Base-by-base conservation (phyloP, 2,329 filamentous ascomycete species). In the Xylaria sp. region DNA sequence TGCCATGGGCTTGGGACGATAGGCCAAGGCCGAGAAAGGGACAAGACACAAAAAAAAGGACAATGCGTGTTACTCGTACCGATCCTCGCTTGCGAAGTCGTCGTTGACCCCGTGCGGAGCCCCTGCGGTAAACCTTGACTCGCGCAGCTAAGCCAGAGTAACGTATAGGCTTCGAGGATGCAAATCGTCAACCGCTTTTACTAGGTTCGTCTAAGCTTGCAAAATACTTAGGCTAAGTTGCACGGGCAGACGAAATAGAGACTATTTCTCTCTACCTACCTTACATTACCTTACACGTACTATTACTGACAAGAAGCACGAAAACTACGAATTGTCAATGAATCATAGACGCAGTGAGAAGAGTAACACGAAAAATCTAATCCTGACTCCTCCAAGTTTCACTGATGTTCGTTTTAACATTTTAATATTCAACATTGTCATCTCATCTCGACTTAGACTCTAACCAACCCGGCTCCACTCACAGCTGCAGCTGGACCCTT, bases 1-100 rank as follows among this genome's bases (percentile, higher is more conserved):
- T 69, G 64, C 67, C 67, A 64, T 56, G 64, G 67, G 56, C 55
- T 61, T 69, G 64, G 67, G 67, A 64, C 64, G 42, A 56, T 24
- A 45, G 42, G 21, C 45, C 51, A 36, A 50, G 51, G 24, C 61
- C 64, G 32, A 56, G 54, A 48, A 27, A 12, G 17, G 58, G 58
- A 34, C 51, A 51, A 53, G 34, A 27, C 3, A 30, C 0, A 17
- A 50, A 11, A 11, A 36, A 55, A 55, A 36, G 51, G 51, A 55
- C 30, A 36, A 50, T 24, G 21, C 34, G 11, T 39, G 51, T 42
- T 64, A 32, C 45, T 42, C 53, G n/a, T 57, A 8, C 54, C 32
- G 54, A 32, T 30, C 32, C 32, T 58, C 32, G 54, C 45, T 51
- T 34, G 34, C 30, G 45, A 42, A 36, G 21, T 42, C 30, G 57